Percentiles rank a stretch among this genome's conserved stretches.
These are phyloP conservation scores for Clarireedia hainanense DNA, from an alignment of 2,329 filamentous ascomycete species.

Conservation along the genomic window DNA sequence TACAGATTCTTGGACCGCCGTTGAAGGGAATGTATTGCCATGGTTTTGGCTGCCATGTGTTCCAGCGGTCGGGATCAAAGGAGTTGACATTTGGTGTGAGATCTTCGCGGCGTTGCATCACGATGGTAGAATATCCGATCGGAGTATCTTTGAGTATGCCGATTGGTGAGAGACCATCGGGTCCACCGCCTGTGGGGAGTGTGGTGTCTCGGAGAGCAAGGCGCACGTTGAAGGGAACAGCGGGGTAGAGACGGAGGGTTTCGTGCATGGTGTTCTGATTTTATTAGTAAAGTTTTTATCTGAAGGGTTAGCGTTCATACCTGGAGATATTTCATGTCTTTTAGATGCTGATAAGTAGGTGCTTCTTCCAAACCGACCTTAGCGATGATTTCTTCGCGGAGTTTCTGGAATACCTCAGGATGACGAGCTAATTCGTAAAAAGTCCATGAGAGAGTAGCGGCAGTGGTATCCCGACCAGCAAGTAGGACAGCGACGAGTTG, in stretches of 20 bases:
- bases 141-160: constrained; percentile 58
- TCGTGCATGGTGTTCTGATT: constrained; percentile 64
- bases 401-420: constrained; percentile 56
- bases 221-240: constrained; percentile 73
- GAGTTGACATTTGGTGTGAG: constrained; percentile 46
- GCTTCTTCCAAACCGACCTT: constrained; percentile 54
- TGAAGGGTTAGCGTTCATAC: constrained; percentile 13
- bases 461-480: constrained; percentile 83
- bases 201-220: constrained; percentile 65
- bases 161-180: constrained; percentile 52
- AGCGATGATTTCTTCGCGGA: constrained; percentile 65
- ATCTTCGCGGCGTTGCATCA: constrained; percentile 64
- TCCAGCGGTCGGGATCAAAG: constrained; percentile 64
- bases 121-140: constrained; percentile 58
- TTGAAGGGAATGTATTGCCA: constrained; percentile 74
- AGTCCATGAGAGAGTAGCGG: constrained; percentile 70
- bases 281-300: neutral
- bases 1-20: constrained; percentile 64
- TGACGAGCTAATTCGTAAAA: constrained; percentile 74
- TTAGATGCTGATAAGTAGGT: constrained; percentile 73
- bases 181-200: constrained; percentile 63
- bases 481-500: constrained; percentile 77
- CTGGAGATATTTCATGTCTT: constrained; percentile 75
- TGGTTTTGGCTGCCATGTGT: constrained; percentile 51
- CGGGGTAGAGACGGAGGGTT: constrained; percentile 68